Evolutionary conservation across 23 red algal species (phyloP).

Genomic region (Gracilaria gracilis): DNA sequence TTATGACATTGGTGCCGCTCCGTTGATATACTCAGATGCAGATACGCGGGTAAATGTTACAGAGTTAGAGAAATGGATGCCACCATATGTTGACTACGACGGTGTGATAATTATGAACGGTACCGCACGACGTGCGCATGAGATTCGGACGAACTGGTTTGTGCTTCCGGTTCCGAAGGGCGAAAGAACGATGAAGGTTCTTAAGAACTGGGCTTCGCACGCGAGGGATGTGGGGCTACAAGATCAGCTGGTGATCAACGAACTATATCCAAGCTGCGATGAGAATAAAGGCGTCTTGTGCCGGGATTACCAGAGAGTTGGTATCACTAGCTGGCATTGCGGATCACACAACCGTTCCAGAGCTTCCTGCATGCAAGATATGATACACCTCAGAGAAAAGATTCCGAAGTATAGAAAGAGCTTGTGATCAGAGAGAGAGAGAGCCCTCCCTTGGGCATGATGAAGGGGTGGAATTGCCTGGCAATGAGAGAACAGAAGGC

Average conservation of each 20-base stretch:
- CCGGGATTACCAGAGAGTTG: slow-evolving; percentile 25
- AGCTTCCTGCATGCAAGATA: slow-evolving; percentile 49
- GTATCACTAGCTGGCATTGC: slow-evolving; percentile 53
- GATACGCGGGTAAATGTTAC: slow-evolving; percentile 49
- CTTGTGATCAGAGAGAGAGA: no score
- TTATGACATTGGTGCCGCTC: slow-evolving; percentile 16
- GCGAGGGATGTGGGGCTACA: slow-evolving; percentile 45
- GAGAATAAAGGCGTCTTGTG: slow-evolving; percentile 24
- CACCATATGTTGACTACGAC: slow-evolving; percentile 18
- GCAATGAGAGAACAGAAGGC: no score
- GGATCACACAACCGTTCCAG: slow-evolving; percentile 32
- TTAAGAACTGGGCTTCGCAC: slow-evolving; percentile 29
- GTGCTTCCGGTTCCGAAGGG: slow-evolving; percentile 42
- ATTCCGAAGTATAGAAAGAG: slow-evolving; percentile 43
- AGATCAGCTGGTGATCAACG: slow-evolving; percentile 57
- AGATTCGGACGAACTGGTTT: slow-evolving; percentile 63
- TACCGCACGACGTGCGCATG: neutral
- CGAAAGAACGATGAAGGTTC: neutral
- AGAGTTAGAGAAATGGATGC: slow-evolving; percentile 35
- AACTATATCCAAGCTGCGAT: slow-evolving; percentile 32
- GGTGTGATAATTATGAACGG: slow-evolving; percentile 54
- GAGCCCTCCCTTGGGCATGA: no score
- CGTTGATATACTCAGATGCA: slow-evolving; percentile 50
- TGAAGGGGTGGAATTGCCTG: neutral
- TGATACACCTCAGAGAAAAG: slow-evolving; percentile 24